phyloP scores from a whole-genome alignment of 1,284 basidiomycete genomes.

The Athelia psychrophila region DNA sequence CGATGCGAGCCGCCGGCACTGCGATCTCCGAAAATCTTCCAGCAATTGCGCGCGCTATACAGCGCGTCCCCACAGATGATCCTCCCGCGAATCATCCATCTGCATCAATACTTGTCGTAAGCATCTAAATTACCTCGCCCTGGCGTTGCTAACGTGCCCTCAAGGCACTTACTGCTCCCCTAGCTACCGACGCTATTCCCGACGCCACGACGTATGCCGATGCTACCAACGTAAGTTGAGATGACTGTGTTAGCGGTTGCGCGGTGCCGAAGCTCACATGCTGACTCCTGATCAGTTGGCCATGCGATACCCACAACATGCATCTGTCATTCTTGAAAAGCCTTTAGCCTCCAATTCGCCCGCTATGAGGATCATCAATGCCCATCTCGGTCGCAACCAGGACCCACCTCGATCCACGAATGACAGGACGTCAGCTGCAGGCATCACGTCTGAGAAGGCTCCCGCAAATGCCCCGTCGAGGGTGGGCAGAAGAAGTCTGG shows the following conservation, averaged over 20 bases:
- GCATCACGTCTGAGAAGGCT: background rate
- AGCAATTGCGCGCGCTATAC: background rate
- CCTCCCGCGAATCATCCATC: background rate
- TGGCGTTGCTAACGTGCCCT: background rate
- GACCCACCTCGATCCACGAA: background rate
- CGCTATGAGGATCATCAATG: conserved; percentile 1
- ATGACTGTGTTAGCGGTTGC: background rate
- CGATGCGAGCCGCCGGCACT: too few species aligned
- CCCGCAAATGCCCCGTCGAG: background rate
- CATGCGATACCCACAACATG: conserved; percentile 27
- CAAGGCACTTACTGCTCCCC: conserved; percentile 5
- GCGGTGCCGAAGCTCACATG: background rate
- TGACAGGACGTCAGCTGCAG: background rate
- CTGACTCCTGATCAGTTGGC: conserved; percentile 26
- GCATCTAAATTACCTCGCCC: conserved; percentile 8
- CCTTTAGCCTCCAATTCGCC: conserved; percentile 16
- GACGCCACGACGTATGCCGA: conserved; percentile 33
- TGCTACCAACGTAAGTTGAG: conserved; percentile 31
- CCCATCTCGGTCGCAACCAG: background rate
- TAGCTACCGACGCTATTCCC: conserved; percentile 14
- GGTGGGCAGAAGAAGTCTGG: background rate
- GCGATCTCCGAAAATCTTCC: background rate
- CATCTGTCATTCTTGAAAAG: conserved; percentile 23
- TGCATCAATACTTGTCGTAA: background rate
- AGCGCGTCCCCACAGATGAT: background rate